Evolutionary conservation across 23 red algal genomes (phyloP).

Genomic region (Gracilaria domingensis): DNA sequence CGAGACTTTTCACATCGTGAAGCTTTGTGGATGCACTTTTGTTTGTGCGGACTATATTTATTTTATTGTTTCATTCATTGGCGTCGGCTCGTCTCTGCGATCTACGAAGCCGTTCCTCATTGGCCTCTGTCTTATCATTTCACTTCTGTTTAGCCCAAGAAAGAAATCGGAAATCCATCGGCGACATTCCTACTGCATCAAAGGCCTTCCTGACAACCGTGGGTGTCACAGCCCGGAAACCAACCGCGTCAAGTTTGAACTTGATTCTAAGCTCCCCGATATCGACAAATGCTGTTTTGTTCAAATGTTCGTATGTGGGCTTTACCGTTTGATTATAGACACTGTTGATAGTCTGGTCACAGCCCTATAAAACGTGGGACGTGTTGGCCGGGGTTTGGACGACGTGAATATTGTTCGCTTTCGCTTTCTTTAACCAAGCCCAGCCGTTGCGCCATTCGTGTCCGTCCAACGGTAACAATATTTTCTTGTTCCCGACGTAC

Average conservation of each 20-base stretch:
- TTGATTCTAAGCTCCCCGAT: neutral
- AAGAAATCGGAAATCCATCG: too few relatives aligned
- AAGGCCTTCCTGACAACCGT: too few relatives aligned
- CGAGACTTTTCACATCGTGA: too few relatives aligned
- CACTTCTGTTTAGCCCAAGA: too few relatives aligned
- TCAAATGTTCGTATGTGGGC: neutral
- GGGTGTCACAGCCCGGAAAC: too few relatives aligned
- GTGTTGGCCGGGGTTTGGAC: neutral
- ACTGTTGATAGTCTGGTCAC: slow-evolving; percentile 14
- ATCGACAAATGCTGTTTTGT: neutral
- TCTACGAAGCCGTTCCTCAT: too few relatives aligned
- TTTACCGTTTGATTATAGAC: neutral
- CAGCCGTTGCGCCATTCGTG: neutral
- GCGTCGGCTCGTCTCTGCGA: too few relatives aligned
- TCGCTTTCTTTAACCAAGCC: too few relatives aligned
- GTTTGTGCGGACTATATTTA: too few relatives aligned
- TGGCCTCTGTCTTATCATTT: neutral
- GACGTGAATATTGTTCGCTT: neutral
- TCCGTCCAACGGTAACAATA: neutral
- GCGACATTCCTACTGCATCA: too few relatives aligned
- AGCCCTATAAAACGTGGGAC: slow-evolving; percentile 2
- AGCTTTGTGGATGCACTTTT: too few relatives aligned
- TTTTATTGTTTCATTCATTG: too few relatives aligned
- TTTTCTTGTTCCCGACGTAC: neutral
- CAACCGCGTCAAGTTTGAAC: neutral